A percentile compares a stretch with the other conserved stretches of the same genome.
Evolutionary conservation across 805 yeast genomes (phyloP).

Genomic region (Martiniozyma abietophila): DNA sequence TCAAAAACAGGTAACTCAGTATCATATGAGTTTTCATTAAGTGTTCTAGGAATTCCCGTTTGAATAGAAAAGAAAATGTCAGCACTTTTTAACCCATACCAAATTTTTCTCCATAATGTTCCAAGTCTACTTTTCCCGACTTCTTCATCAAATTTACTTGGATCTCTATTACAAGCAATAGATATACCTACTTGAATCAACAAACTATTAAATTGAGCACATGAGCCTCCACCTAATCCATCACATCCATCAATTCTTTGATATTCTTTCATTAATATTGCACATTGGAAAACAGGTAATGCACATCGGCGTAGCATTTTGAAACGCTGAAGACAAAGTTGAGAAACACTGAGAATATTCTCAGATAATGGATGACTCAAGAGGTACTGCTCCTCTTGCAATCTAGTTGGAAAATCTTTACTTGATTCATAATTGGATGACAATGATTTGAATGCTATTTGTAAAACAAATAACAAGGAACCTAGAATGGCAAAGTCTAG

Average conservation of each 20-base stretch:
- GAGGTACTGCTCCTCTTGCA: slow-evolving; percentile 28
- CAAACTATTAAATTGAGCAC: slow-evolving; percentile 46
- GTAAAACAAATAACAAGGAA: slow-evolving; percentile 33
- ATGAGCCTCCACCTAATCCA: slow-evolving; percentile 47
- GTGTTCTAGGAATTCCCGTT: slow-evolving; percentile 38
- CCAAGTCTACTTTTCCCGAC: slow-evolving; percentile 19
- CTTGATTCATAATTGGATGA: slow-evolving; percentile 24
- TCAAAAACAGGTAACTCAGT: slow-evolving; percentile 40
- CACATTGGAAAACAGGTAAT: slow-evolving; percentile 44
- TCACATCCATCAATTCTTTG: slow-evolving; percentile 40
- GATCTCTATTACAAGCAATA: slow-evolving; percentile 63
- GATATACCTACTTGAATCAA: slow-evolving; percentile 58
- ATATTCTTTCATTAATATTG: slow-evolving; percentile 42
- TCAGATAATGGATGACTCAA: slow-evolving; percentile 37
- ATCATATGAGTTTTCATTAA: slow-evolving; percentile 36
- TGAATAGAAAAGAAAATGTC: slow-evolving; percentile 38
- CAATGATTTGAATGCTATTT: slow-evolving; percentile 35
- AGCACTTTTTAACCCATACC: slow-evolving; percentile 40
- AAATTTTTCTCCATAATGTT: slow-evolving; percentile 48
- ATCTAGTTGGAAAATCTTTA: slow-evolving; percentile 18
- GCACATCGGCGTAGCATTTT: slow-evolving; percentile 39
- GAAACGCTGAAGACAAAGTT: slow-evolving; percentile 47
- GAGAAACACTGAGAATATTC: slow-evolving; percentile 39
- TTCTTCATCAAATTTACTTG: slow-evolving; percentile 35
- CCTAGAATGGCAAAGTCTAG: slow-evolving; percentile 43